A percentile compares a stretch with the other conserved stretches of the same genome.
These are phyloP conservation scores for Fusarium lyarnte DNA, from an alignment of 2,329 filamentous ascomycete species.

Conservation along the genomic window DNA sequence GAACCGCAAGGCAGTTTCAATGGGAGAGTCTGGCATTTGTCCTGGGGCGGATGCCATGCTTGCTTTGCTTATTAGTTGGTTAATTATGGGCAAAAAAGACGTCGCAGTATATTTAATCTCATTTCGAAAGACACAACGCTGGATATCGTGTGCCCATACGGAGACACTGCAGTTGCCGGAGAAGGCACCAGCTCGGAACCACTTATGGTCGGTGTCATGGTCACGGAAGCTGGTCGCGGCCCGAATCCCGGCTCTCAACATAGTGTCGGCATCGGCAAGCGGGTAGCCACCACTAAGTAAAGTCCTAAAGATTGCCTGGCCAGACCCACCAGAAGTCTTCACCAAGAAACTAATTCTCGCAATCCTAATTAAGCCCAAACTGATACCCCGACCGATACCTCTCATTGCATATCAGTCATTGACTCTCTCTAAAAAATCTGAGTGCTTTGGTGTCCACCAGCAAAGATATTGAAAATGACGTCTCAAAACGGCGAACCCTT, in stretches of 20 bases:
- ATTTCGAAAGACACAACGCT: too few relatives aligned
- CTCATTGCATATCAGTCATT: not conserved
- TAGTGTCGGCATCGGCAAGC: not conserved
- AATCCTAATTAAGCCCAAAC: too few relatives aligned
- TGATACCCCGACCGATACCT: not conserved
- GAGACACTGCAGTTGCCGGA: too few relatives aligned
- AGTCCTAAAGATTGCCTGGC: too few relatives aligned
- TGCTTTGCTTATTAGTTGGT: not conserved
- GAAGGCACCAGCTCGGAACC: too few relatives aligned
- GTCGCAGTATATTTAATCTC: not conserved
- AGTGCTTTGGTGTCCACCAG: accelerated
- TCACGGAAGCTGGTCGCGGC: not conserved
- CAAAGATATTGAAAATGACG: too few relatives aligned
- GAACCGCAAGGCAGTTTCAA: not conserved
- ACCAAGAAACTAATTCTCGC: too few relatives aligned
- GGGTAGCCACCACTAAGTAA: not conserved
- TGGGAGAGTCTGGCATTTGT: not conserved
- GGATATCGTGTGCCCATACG: too few relatives aligned
- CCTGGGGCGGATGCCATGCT: too few relatives aligned
- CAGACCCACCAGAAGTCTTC: too few relatives aligned
- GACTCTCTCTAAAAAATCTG: accelerated
- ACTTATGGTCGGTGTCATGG: accelerated
- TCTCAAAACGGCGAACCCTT: not conserved
- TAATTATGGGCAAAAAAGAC: too few relatives aligned
- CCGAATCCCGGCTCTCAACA: not conserved